Base-by-base conservation (phyloP, 495 filamentous ascomycete species). In the Pyronema domesticum region DNA sequence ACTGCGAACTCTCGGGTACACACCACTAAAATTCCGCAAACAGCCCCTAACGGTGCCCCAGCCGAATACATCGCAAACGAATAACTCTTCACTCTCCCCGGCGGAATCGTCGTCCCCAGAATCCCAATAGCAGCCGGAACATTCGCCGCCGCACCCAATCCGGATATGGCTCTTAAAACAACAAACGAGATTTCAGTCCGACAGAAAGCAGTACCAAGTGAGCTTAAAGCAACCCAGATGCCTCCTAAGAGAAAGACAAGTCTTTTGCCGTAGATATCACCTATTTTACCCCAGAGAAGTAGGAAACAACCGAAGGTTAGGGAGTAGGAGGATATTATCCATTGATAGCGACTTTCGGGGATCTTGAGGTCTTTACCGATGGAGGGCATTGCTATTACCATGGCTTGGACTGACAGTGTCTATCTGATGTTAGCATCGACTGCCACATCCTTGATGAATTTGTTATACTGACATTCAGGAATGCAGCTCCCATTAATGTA, bases 251-350 rank as follows among this genome's bases (percentile, higher is more conserved):
- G 75, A 68, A 86, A 86, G 45, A 87, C 73, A 3, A 67, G 66
- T 56, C 81, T 77, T 54, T 82, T 81, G 33, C 82, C 84, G 58
- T 84, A 84, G 56, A 85, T 76, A 60, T 88, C 83, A 14, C 77
- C 80, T 34, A 87, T 68, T 58, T 79, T 77, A 37, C 83, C 84
- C 70, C 82, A 86, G 51, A 84, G 73, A 10, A 89, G 70, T 34
- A 88, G 68, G 59, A 87, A 82, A 34, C 81, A 77, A 40, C 82
- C 84, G 46, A 80, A 79, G 3, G 78, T 76, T 40, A 87, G 72
- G 8, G 73, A 63, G 54, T 80, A 81, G 0, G 77, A 73, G 0
- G 78, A 80, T 7, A 82, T 68, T 35, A 81, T 71, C 77, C 78
- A 81, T 70, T 82, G 79, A 23, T 77, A 68, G 7, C 78, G 68